phyloP scores from a whole-genome alignment of 2,329 filamentous ascomycete genomes.

The Penicillium decumbens region DNA sequence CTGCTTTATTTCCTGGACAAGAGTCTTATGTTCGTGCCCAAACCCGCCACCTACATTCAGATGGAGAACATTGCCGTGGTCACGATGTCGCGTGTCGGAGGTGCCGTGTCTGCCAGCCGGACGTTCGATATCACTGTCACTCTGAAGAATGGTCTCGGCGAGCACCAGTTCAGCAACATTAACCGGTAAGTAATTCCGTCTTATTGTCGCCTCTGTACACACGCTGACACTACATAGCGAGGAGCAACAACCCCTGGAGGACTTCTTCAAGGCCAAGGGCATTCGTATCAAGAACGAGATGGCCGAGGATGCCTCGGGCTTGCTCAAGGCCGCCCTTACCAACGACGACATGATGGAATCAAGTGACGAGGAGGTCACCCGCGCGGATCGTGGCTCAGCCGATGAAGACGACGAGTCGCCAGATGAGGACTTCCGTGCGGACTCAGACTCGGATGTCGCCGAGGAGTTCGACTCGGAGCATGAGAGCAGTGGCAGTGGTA shows the following conservation, averaged over 20 bases:
- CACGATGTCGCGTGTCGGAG: conserved; percentile 92
- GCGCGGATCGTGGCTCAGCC: conserved; percentile 78
- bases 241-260: conserved; percentile 92
- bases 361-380: conserved; percentile 71
- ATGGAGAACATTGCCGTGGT: conserved; percentile 90
- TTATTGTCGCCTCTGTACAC: conserved; percentile 1
- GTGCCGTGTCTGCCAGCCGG: conserved; percentile 85
- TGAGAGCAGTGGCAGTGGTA: conserved; percentile 71
- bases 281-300: conserved; percentile 98
- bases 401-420: conserved; percentile 94
- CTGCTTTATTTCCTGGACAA: conserved; percentile 97
- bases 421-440: conserved; percentile 91
- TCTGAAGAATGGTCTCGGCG: conserved; percentile 78
- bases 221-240: conserved; percentile 52
- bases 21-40: conserved; percentile 98
- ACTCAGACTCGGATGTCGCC: conserved; percentile 89
- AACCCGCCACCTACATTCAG: conserved; percentile 93
- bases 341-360: conserved; percentile 76
- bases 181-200: conserved; percentile 58
- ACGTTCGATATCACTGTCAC: conserved; percentile 96
- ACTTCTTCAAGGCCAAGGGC: conserved; percentile 94
- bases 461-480: conserved; percentile 93
- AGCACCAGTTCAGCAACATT: conserved; percentile 98
- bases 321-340: conserved; percentile 74
- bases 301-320: conserved; percentile 69